Evolutionary conservation across 2,329 filamentous ascomycete species (phyloP).

Genomic region (Hymenoscyphus fructigenus): DNA sequence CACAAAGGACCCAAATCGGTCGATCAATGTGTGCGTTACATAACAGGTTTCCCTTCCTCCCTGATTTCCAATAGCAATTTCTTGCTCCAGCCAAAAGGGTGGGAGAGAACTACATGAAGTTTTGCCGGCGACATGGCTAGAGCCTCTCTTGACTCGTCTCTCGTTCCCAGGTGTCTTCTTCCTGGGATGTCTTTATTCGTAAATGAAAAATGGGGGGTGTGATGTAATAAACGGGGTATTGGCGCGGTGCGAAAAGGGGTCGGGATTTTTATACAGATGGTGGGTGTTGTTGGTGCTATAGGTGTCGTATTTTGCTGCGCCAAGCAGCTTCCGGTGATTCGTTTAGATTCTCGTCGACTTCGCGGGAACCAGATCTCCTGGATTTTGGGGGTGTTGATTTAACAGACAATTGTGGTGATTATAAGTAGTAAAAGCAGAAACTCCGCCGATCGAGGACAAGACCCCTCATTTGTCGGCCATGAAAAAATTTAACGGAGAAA

Average conservation of each 20-base stretch:
- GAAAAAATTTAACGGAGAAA: conserved; percentile 26
- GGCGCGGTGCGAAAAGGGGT: conserved; percentile 21
- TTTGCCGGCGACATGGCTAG: conserved; percentile 11
- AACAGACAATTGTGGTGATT: conserved; percentile 20
- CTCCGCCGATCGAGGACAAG: conserved; percentile 37
- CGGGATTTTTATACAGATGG: conserved; percentile 25
- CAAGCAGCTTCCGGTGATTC: conserved; percentile 19
- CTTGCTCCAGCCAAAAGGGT: conserved; percentile 6
- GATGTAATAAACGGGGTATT: conserved; percentile 26
- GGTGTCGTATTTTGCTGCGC: conserved; percentile 22
- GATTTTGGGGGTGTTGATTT: conserved; percentile 14
- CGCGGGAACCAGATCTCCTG: conserved; percentile 29
- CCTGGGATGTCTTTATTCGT: conserved; percentile 15
- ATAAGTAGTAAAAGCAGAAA: conserved; percentile 29
- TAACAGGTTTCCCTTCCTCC: conserved; percentile 10
- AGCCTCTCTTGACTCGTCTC: conserved; percentile 1
- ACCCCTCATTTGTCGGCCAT: conserved; percentile 36
- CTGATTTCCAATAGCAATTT: conserved; percentile 9
- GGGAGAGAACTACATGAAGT: conserved; percentile 15
- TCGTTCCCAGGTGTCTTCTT: conserved; percentile 8
- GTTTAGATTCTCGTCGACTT: conserved; percentile 31
- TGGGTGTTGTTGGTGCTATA: conserved; percentile 21
- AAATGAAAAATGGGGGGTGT: conserved; percentile 29
- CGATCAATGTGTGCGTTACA: conserved; percentile 22
- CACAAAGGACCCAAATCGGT: conserved; percentile 27